These are phyloP conservation scores for Fusarium sororula DNA, from an alignment of 2,329 filamentous ascomycete genomes.

Conservation along the genomic window DNA sequence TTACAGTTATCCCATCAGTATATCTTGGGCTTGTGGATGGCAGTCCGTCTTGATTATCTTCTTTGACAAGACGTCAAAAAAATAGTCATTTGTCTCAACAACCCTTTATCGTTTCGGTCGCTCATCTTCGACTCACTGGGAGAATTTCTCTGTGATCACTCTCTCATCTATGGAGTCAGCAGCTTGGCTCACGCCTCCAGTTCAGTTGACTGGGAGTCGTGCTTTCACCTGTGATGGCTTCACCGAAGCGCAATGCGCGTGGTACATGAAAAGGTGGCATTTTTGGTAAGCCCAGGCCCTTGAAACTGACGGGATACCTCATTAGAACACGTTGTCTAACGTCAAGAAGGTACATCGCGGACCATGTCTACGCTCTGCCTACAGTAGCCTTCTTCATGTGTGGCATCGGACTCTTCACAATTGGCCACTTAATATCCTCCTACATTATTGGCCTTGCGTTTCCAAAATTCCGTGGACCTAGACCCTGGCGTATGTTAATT, in stretches of 20 bases:
- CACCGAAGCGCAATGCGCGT: neutral
- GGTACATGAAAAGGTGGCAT: neutral
- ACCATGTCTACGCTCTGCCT: neutral
- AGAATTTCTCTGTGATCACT: fast-evolving
- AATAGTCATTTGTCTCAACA: neutral
- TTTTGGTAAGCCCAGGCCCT: neutral
- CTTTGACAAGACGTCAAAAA: no score
- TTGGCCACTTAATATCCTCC: neutral
- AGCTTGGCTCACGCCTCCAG: neutral
- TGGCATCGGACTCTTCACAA: neutral
- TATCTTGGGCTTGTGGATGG: neutral
- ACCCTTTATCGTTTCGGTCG: no score
- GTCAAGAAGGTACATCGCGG: neutral
- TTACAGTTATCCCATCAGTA: no score
- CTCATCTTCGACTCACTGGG: neutral
- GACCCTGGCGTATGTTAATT: fast-evolving
- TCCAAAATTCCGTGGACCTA: fast-evolving
- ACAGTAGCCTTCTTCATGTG: neutral
- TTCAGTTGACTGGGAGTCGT: neutral
- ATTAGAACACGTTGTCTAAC: fast-evolving
- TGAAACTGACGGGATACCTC: fast-evolving
- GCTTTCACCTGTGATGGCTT: neutral
- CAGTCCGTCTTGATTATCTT: neutral
- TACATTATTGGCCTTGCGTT: neutral
- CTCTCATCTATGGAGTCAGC: fast-evolving